Conservation (phyloP, 2,329 filamentous ascomycete genomes). For the Tolypocladium guangdongense region DNA sequence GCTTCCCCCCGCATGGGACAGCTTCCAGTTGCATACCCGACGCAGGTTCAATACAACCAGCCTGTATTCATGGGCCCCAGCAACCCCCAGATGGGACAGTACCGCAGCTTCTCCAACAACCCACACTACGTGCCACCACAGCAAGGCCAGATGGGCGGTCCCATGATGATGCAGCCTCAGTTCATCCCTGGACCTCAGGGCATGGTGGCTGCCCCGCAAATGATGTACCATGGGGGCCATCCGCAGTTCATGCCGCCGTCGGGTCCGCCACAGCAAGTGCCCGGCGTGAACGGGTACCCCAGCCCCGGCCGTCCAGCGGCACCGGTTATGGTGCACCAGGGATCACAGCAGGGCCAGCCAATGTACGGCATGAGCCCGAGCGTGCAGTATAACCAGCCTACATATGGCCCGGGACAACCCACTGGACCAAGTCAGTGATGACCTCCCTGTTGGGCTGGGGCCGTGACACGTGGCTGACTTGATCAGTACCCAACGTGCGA, state of each 20-base stretch:
- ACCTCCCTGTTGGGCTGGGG: constrained; percentile 2
- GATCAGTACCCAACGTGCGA: constrained; percentile 47
- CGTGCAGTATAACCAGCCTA: constrained; percentile 64
- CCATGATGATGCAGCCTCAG: constrained; percentile 75
- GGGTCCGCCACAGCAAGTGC: constrained; percentile 45
- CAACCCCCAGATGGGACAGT: constrained; percentile 59
- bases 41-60: constrained; percentile 61
- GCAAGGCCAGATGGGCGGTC: constrained; percentile 57
- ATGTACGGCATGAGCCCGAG: constrained; percentile 67
- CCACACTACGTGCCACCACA: constrained; percentile 62
- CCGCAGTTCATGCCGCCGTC: constrained; percentile 53
- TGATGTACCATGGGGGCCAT: constrained; percentile 68
- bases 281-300: constrained; percentile 69
- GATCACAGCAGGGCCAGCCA: constrained; percentile 81
- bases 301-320: constrained; percentile 72
- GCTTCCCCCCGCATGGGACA: constrained; percentile 72
- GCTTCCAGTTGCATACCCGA: constrained; percentile 58
- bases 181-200: constrained; percentile 65
- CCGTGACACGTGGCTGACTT: constrained; percentile 24
- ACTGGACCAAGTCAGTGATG: constrained; percentile 57
- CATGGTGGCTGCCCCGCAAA: constrained; percentile 59
- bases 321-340: constrained; percentile 90
- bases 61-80: constrained; percentile 61
- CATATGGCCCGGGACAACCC: constrained; percentile 58
- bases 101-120: constrained; percentile 59